Conservation (phyloP, 2,329 filamentous ascomycete genomes). For the Ophiostoma sp. region DNA sequence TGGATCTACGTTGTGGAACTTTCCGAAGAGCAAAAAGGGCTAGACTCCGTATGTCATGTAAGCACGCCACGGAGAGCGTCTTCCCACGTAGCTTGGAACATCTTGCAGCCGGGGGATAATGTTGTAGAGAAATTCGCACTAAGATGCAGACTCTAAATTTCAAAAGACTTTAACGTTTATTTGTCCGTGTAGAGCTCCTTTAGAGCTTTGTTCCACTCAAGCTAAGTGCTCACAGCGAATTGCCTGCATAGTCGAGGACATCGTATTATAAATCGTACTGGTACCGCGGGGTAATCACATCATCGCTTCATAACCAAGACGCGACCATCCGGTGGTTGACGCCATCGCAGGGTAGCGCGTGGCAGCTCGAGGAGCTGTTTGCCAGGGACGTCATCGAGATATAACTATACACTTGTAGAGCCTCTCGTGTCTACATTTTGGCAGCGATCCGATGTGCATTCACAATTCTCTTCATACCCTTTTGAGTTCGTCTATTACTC, state of each 20-base stretch:
- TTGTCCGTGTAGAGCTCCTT: background rate
- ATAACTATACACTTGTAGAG: background rate
- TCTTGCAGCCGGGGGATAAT: slow-evolving; percentile 10
- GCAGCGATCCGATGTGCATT: background rate
- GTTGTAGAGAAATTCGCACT: background rate
- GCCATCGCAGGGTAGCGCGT: background rate
- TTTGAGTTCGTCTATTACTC: background rate
- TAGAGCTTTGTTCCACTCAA: background rate
- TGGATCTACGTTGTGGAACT: slow-evolving; percentile 14
- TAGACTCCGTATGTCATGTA: background rate
- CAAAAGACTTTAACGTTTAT: background rate
- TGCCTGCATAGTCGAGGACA: background rate
- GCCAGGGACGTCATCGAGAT: background rate
- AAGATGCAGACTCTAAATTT: background rate
- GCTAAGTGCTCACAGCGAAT: background rate
- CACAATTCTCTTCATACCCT: background rate
- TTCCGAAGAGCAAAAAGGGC: background rate
- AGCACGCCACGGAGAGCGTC: background rate
- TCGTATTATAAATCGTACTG: slow-evolving; percentile 11
- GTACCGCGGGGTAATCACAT: slow-evolving; percentile 13
- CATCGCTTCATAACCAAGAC: slow-evolving; percentile 2
- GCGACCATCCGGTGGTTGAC: slow-evolving; percentile 1
- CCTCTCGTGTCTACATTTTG: background rate
- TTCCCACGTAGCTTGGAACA: slow-evolving; percentile 9
- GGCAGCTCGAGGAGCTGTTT: background rate